Evolutionary conservation across 2,329 filamentous ascomycete species (phyloP).

Genomic region (Penicillium paneum): DNA sequence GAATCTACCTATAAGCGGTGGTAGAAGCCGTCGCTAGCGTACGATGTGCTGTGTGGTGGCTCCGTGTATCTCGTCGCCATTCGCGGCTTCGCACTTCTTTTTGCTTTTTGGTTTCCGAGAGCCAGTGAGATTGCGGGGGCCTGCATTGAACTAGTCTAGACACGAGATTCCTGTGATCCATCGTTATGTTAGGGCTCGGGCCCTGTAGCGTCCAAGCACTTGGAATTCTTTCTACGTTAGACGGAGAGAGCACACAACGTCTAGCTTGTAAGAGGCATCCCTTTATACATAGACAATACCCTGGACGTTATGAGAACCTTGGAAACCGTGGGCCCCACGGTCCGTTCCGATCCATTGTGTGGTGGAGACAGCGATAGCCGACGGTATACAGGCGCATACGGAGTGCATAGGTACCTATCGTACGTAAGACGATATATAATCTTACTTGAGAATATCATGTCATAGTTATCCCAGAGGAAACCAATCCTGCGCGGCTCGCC

Average conservation of each 20-base stretch:
- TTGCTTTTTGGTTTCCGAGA: not conserved
- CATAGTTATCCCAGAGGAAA: not conserved
- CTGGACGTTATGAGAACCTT: not conserved
- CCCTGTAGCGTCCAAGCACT: not conserved
- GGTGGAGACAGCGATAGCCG: not conserved
- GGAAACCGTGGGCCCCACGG: constrained; percentile 9
- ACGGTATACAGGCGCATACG: not conserved
- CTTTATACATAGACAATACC: not conserved
- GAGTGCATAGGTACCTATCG: too few relatives aligned
- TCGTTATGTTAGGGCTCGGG: constrained; percentile 7
- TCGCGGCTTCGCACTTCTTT: constrained; percentile 12
- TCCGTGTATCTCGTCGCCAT: constrained; percentile 15
- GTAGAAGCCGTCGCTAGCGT: not conserved
- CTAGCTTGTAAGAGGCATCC: not conserved
- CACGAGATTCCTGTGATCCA: constrained; percentile 6
- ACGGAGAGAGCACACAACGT: not conserved
- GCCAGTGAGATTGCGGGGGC: constrained; percentile 13
- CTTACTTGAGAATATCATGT: not conserved
- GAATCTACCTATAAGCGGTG: not conserved
- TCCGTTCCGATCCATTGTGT: constrained; percentile 7
- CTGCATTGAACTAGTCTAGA: constrained; percentile 16
- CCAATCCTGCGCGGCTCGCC: not conserved
- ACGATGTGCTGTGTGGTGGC: not conserved
- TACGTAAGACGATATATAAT: not conserved
- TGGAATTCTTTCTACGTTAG: not conserved